Evolutionary conservation across 2,329 filamentous ascomycete species (phyloP).

Genomic region (Nemania bipapillata): DNA sequence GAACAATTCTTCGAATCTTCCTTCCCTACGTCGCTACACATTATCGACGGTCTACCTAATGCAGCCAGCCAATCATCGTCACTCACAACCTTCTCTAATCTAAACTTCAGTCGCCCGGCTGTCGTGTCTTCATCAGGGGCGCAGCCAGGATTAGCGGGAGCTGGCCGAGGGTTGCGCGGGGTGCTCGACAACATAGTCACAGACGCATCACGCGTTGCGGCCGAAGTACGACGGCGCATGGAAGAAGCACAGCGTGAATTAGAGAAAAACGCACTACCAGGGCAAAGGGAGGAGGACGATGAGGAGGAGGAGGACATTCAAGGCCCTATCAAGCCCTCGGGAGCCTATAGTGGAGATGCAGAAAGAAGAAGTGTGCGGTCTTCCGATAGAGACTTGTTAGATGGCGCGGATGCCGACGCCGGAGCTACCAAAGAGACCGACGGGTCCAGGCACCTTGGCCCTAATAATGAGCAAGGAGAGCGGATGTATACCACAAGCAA

Average conservation of each 20-base stretch:
- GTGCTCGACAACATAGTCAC: slow-evolving; percentile 98
- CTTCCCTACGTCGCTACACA: slow-evolving; percentile 91
- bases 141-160: slow-evolving; percentile 58
- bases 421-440: slow-evolving; percentile 56
- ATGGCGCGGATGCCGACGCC: slow-evolving; percentile 78
- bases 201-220: slow-evolving; percentile 94
- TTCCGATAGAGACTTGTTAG: slow-evolving; percentile 75
- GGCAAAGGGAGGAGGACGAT: slow-evolving; percentile 73
- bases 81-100: slow-evolving; percentile 83
- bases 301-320: slow-evolving; percentile 72
- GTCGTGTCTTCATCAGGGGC: slow-evolving; percentile 54
- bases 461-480: slow-evolving; percentile 43
- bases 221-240: slow-evolving; percentile 90
- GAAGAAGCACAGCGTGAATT: slow-evolving; percentile 94
- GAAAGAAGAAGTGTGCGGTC: slow-evolving; percentile 73
- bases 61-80: slow-evolving; percentile 63
- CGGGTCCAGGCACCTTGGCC: slow-evolving; percentile 48
- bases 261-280: slow-evolving; percentile 79
- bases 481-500: slow-evolving; percentile 44
- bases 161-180: slow-evolving; percentile 81
- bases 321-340: slow-evolving; percentile 48
- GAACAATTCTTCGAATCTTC: slow-evolving; percentile 98
- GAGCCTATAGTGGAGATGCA: slow-evolving; percentile 64
- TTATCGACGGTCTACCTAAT: slow-evolving; percentile 71
- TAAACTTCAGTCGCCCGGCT: slow-evolving; percentile 65